Conservation (phyloP, 257 asterid species). For the Nicotiana paniculata region DNA sequence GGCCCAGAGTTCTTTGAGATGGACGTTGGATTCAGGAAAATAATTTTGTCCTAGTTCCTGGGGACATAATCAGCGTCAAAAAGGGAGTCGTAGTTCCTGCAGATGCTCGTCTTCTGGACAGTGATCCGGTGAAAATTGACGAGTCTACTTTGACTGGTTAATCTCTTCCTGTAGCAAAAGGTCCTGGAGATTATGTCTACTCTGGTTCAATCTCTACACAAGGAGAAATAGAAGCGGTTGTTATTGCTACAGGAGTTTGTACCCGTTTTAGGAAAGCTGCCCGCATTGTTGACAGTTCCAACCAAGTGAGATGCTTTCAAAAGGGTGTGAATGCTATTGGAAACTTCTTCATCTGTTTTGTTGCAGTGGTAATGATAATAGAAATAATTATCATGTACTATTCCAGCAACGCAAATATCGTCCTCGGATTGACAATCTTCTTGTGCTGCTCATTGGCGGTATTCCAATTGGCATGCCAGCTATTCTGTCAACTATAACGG, state of each 20-base stretch:
- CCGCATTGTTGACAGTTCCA: slow-evolving; percentile 75
- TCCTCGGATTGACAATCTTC: slow-evolving; percentile 91
- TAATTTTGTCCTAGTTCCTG: slow-evolving; percentile 70
- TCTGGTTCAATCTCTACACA: slow-evolving; percentile 96
- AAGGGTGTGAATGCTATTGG: slow-evolving; percentile 93
- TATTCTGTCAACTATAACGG: slow-evolving; percentile 85
- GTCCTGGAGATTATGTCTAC: slow-evolving; percentile 84
- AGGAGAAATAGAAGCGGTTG: slow-evolving; percentile 82
- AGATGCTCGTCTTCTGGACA: slow-evolving; percentile 80
- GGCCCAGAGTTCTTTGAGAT: slow-evolving; percentile 82
- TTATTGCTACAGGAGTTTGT: slow-evolving; percentile 89
- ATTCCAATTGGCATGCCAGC: slow-evolving; percentile 96
- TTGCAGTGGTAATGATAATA: slow-evolving; percentile 74
- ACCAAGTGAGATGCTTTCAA: slow-evolving; percentile 89
- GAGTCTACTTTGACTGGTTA: slow-evolving; percentile 95
- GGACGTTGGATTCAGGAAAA: slow-evolving; percentile 84
- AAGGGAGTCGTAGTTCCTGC: slow-evolving; percentile 90
- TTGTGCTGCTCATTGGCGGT: slow-evolving; percentile 94
- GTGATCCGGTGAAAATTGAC: slow-evolving; percentile 87
- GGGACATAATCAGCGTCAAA: slow-evolving; percentile 69
- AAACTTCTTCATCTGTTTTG: slow-evolving; percentile 84
- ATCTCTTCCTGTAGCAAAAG: slow-evolving; percentile 89
- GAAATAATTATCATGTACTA: slow-evolving; percentile 88
- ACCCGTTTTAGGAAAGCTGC: slow-evolving; percentile 94
- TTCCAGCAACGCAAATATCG: slow-evolving; percentile 71